These are phyloP conservation scores for Austroboletus olivaceoglutinosus DNA, from an alignment of 1,284 basidiomycete species.

Conservation along the genomic window DNA sequence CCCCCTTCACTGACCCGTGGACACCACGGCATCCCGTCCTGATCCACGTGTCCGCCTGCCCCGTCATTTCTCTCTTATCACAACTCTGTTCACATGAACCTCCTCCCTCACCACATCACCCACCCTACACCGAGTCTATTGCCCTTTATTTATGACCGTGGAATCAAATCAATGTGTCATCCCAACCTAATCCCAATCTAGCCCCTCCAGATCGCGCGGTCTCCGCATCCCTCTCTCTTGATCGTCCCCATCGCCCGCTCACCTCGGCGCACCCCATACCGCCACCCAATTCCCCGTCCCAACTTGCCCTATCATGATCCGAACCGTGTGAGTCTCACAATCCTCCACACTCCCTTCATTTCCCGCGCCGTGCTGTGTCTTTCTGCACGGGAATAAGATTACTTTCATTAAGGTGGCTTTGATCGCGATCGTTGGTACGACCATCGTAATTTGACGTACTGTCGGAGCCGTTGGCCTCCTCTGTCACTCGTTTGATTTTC, in stretches of 20 bases:
- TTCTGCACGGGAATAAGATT: slow-evolving; percentile 26
- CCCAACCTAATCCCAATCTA: slow-evolving; percentile 24
- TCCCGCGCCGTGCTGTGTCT: slow-evolving; percentile 6
- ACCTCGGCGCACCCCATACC: slow-evolving; percentile 6
- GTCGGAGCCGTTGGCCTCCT: slow-evolving; percentile 21
- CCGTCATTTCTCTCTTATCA: slow-evolving; percentile 17
- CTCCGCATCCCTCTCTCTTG: slow-evolving; percentile 17
- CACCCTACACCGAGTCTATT: no score
- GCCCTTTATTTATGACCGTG: slow-evolving; percentile 17
- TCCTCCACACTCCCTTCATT: slow-evolving; percentile 7
- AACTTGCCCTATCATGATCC: slow-evolving; percentile 16
- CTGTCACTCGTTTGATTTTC: slow-evolving; percentile 25
- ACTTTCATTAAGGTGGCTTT: slow-evolving; percentile 17
- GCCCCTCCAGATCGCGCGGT: slow-evolving; percentile 23
- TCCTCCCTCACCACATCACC: slow-evolving; percentile 13
- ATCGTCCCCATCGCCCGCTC: slow-evolving; percentile 25
- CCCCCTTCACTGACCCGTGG: slow-evolving; percentile 22
- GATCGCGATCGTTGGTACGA: slow-evolving; percentile 16
- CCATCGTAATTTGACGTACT: slow-evolving; percentile 28
- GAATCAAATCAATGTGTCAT: slow-evolving; percentile 18
- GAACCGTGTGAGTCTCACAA: slow-evolving; percentile 16
- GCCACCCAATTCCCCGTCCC: background rate
- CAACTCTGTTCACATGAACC: slow-evolving; percentile 22
- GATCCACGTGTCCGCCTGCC: slow-evolving; percentile 21
- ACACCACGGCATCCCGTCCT: slow-evolving; percentile 19